A percentile compares a stretch with the other conserved stretches of the same genome.
These are phyloP conservation scores for Tulasnella sp. DNA, from an alignment of 768 basidiomycete species.

Conservation along the genomic window DNA sequence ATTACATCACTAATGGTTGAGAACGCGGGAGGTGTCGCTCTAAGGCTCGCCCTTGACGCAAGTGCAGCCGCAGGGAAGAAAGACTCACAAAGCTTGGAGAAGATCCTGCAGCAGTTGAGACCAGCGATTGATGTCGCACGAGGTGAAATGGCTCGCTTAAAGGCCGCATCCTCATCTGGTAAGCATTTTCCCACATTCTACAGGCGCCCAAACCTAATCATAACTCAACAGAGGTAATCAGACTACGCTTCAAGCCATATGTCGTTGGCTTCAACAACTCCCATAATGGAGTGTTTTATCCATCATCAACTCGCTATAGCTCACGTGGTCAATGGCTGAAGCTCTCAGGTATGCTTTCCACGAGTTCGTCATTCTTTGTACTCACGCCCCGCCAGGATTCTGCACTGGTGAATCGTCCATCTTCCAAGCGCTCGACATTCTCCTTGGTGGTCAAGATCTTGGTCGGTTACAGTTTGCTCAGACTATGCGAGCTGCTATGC, in stretches of 20 bases:
- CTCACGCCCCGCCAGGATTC: neutral
- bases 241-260: neutral
- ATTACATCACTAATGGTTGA: slow-evolving; percentile 4
- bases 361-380: neutral
- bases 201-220: too few relatives aligned
- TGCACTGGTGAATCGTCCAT: neutral
- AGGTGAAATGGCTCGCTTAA: neutral
- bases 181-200: neutral
- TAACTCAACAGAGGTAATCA: neutral
- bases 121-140: neutral
- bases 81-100: neutral
- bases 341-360: neutral
- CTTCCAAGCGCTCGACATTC: neutral
- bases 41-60: neutral
- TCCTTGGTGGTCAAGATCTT: neutral
- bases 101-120: neutral
- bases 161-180: neutral
- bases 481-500: neutral
- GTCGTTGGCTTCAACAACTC: neutral
- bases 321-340: slow-evolving; percentile 5
- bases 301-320: neutral
- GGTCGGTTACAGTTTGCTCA: neutral
- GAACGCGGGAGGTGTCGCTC: neutral
- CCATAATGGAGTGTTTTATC: slow-evolving; percentile 4
- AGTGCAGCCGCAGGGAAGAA: neutral